A percentile compares a stretch with the other conserved stretches of the same genome.
phyloP scores from a whole-genome alignment of 345 rosid genomes.

The Dimocarpus longan region DNA sequence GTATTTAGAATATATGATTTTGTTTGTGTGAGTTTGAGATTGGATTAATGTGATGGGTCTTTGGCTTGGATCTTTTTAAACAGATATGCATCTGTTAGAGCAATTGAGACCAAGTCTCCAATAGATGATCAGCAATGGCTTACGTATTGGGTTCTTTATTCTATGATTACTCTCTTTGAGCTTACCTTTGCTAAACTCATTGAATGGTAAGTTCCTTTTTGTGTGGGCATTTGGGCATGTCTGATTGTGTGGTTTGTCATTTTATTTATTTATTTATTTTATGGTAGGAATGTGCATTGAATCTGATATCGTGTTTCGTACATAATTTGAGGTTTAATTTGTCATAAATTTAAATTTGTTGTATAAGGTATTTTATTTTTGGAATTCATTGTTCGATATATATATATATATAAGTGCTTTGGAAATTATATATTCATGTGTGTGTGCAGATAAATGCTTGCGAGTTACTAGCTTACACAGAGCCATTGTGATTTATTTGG shows the following conservation, averaged over 20 bases:
- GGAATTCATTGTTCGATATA: not conserved
- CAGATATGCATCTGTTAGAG: slow-evolving; percentile 86
- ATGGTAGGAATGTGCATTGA: not conserved
- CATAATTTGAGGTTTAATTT: not conserved
- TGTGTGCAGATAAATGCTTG: not conserved
- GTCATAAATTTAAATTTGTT: not conserved
- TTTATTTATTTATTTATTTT: not conserved
- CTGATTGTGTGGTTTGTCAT: not conserved
- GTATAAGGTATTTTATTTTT: not conserved
- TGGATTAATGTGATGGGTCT: slow-evolving; percentile 21
- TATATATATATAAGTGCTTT: not conserved
- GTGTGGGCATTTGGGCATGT: not conserved
- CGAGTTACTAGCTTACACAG: no score
- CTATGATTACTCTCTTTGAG: slow-evolving; percentile 83
- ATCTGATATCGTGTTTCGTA: not conserved
- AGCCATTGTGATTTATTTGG: not conserved
- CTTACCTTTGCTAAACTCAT: slow-evolving; percentile 88
- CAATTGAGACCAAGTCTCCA: slow-evolving; percentile 83
- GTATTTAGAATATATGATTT: not conserved
- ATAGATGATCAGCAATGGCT: slow-evolving; percentile 95
- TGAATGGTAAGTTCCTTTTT: slow-evolving; percentile 61
- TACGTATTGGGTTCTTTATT: slow-evolving; percentile 94
- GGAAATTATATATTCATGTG: not conserved
- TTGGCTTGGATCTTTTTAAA: slow-evolving; percentile 15
- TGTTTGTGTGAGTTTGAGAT: not conserved